Evolutionary conservation across 345 rosid species (phyloP).

Genomic region (Euphorbia lathyris): DNA sequence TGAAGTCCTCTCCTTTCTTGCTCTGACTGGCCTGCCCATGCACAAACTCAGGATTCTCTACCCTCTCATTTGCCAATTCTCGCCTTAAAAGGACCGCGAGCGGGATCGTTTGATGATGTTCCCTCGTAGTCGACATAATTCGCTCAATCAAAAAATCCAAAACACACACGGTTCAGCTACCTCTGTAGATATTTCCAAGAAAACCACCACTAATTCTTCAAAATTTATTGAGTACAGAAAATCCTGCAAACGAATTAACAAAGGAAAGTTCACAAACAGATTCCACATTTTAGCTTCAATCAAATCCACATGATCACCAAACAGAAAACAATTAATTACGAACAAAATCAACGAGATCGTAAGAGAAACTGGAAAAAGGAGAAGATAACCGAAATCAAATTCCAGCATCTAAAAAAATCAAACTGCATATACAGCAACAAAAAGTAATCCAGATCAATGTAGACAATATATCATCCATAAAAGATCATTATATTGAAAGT

Average conservation of each 20-base stretch:
- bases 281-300: not conserved
- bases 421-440: no score
- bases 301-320: not conserved
- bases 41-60: slow-evolving; percentile 70
- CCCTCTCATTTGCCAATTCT: slow-evolving; percentile 78
- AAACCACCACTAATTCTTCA: slow-evolving; percentile 24
- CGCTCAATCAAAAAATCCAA: not conserved
- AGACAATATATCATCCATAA: slow-evolving; percentile 8
- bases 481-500: not conserved
- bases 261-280: not conserved
- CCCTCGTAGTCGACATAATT: slow-evolving; percentile 56
- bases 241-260: slow-evolving; percentile 13
- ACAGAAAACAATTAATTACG: not conserved
- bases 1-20: slow-evolving; percentile 96
- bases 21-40: slow-evolving; percentile 84
- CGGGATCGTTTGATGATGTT: slow-evolving; percentile 88
- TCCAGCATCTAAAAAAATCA: not conserved
- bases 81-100: slow-evolving; percentile 81
- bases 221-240: not conserved
- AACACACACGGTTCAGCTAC: slow-evolving; percentile 8
- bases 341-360: slow-evolving; percentile 33
- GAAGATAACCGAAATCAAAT: not conserved
- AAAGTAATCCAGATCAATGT: slow-evolving; percentile 36
- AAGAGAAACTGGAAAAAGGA: not conserved
- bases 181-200: slow-evolving; percentile 10